These are phyloP conservation scores for Trichopus zeylanicus DNA, from an alignment of 116 monocot species.

Conservation along the genomic window DNA sequence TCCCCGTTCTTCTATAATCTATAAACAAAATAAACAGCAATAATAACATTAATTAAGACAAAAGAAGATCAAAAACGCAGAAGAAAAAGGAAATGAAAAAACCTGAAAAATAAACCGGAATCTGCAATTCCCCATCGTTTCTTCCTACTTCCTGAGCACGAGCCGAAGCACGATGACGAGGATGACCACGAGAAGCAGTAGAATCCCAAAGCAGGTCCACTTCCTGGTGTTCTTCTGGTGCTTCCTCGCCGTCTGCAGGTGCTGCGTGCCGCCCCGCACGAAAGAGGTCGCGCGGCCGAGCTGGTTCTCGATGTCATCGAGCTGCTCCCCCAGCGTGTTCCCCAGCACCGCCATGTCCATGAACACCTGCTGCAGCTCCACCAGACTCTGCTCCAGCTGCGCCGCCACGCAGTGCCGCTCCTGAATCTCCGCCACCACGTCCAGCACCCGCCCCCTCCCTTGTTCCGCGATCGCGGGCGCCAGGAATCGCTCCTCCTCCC, in stretches of 20 bases:
- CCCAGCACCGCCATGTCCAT: constrained; percentile 76
- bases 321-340: constrained; percentile 41
- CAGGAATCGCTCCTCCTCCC: constrained; percentile 65
- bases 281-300: constrained; percentile 29
- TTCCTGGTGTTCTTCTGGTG: constrained; percentile 39
- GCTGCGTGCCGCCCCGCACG: constrained; percentile 20
- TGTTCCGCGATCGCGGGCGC: constrained; percentile 45
- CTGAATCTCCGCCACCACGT: constrained; percentile 40
- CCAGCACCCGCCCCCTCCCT: constrained; percentile 39
- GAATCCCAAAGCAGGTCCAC: constrained; percentile 37
- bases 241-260: constrained; percentile 27
- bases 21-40: background rate
- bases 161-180: constrained; percentile 40
- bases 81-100: background rate
- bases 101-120: background rate
- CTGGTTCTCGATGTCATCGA: constrained; percentile 50
- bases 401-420: constrained; percentile 41
- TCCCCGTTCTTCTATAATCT: too few relatives aligned
- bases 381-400: constrained; percentile 39
- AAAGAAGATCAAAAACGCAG: background rate
- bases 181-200: constrained; percentile 26
- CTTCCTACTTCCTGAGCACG: constrained; percentile 17
- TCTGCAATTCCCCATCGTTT: too few relatives aligned
- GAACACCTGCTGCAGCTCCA: constrained; percentile 68
- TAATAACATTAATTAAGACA: background rate